These are phyloP conservation scores for Aspergillus phoenicis DNA, from an alignment of 2,329 filamentous ascomycete species.

Conservation along the genomic window DNA sequence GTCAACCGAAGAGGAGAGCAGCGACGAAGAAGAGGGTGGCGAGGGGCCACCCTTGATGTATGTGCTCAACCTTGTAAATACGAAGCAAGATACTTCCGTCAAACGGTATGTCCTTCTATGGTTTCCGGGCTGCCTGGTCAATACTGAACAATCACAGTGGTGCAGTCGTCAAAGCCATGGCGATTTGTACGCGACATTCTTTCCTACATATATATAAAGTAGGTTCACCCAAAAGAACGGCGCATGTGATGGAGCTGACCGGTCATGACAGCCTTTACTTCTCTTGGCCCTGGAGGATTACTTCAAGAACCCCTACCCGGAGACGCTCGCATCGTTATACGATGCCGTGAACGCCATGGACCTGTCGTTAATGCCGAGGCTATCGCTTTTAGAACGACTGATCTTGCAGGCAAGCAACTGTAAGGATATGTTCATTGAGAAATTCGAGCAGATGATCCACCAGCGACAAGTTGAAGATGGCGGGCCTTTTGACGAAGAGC, in stretches of 20 bases:
- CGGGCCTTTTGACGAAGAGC: conserved; percentile 36
- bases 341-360: conserved; percentile 96
- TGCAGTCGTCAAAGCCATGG: conserved; percentile 96
- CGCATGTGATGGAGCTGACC: conserved; percentile 7
- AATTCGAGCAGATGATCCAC: conserved; percentile 92
- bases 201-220: conserved; percentile 99
- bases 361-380: conserved; percentile 83
- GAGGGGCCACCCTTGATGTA: conserved; percentile 94
- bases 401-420: conserved; percentile 88
- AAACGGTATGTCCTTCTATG: conserved; percentile 58
- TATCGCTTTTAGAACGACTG: conserved; percentile 80
- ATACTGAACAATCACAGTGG: conserved; percentile 58
- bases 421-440: conserved; percentile 95
- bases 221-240: conserved; percentile 24
- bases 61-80: conserved; percentile 96
- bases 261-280: conserved; percentile 69
- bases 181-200: conserved; percentile 94
- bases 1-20: conserved; percentile 46
- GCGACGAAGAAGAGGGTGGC: conserved; percentile 66
- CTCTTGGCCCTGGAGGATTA: conserved; percentile 93
- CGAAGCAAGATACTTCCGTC: conserved; percentile 90
- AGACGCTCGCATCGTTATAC: conserved; percentile 86
- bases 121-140: background rate
- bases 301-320: conserved; percentile 85
- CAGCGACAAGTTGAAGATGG: conserved; percentile 72